Conservation (phyloP, 148 eudicot genomes). For the Gaultheria prostrata region DNA sequence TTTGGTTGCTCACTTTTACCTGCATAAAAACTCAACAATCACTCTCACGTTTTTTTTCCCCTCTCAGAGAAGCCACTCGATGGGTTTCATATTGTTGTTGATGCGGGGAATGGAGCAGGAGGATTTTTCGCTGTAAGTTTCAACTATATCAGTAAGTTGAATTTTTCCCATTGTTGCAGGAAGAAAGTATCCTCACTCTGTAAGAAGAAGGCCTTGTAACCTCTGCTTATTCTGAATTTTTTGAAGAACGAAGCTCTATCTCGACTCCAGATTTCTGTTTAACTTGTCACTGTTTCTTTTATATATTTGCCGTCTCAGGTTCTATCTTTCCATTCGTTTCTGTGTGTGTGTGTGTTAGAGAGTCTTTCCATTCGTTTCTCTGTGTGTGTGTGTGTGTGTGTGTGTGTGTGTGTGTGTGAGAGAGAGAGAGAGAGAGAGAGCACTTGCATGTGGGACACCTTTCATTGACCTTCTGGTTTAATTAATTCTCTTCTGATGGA, state of each 20-base stretch:
- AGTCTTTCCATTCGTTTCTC: background rate
- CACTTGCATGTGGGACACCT: too few relatives aligned
- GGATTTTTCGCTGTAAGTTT: conserved; percentile 90
- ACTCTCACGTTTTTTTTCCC: conserved; percentile 10
- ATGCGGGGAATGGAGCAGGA: conserved; percentile 99
- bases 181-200: background rate
- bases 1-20: background rate
- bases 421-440: too few relatives aligned
- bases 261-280: background rate
- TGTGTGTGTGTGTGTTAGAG: background rate
- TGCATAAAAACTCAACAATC: conserved; percentile 7
- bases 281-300: background rate
- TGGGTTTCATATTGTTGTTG: conserved; percentile 97
- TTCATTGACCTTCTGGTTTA: background rate
- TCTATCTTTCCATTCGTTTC: background rate
- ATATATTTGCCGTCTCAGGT: background rate
- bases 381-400: too few relatives aligned
- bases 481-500: background rate
- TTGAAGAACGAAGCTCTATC: background rate
- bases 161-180: background rate
- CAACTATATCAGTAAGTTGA: background rate
- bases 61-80: conserved; percentile 90
- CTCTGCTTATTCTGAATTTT: too few relatives aligned
- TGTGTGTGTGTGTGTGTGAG: background rate
- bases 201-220: background rate